These are phyloP conservation scores for Petunia secreta DNA, from an alignment of 257 asterid genomes.

Conservation along the genomic window DNA sequence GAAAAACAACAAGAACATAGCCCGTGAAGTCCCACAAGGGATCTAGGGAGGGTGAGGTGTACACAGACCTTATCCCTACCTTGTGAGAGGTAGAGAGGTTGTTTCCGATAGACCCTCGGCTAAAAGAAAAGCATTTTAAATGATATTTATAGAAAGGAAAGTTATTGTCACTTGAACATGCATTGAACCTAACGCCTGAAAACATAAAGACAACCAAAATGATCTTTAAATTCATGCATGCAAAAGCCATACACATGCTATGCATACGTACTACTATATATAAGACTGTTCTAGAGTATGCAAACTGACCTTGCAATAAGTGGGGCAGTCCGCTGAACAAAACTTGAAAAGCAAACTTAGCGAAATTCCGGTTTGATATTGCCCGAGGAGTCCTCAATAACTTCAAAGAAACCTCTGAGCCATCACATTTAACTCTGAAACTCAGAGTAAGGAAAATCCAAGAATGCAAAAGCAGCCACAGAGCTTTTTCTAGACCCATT, in stretches of 20 bases:
- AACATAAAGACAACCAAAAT: too few relatives aligned
- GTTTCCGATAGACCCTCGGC: too few relatives aligned
- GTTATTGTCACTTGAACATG: too few relatives aligned
- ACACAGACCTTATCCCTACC: too few relatives aligned
- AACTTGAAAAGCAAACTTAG: constrained; percentile 62
- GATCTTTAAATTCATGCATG: neutral
- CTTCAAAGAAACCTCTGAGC: constrained; percentile 51
- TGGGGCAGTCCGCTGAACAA: constrained; percentile 49
- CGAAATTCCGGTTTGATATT: constrained; percentile 59
- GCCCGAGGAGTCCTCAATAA: constrained; percentile 67
- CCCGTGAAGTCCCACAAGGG: too few relatives aligned
- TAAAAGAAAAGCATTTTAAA: too few relatives aligned
- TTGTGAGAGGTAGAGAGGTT: too few relatives aligned
- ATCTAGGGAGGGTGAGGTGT: too few relatives aligned
- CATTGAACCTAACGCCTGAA: too few relatives aligned
- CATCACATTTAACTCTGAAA: constrained; percentile 35
- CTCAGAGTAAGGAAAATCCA: constrained; percentile 47
- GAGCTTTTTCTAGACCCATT: constrained; percentile 41
- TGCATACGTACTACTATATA: neutral
- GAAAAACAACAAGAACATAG: too few relatives aligned
- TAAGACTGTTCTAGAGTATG: neutral
- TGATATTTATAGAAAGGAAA: too few relatives aligned
- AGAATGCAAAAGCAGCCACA: constrained; percentile 45
- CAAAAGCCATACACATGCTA: neutral
- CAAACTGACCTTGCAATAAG: constrained; percentile 76